Percentiles rank a stretch among this genome's conserved stretches.
Evolutionary conservation across 2,329 filamentous ascomycete species (phyloP).

Genomic region (Aaosphaeria pasadenensis): DNA sequence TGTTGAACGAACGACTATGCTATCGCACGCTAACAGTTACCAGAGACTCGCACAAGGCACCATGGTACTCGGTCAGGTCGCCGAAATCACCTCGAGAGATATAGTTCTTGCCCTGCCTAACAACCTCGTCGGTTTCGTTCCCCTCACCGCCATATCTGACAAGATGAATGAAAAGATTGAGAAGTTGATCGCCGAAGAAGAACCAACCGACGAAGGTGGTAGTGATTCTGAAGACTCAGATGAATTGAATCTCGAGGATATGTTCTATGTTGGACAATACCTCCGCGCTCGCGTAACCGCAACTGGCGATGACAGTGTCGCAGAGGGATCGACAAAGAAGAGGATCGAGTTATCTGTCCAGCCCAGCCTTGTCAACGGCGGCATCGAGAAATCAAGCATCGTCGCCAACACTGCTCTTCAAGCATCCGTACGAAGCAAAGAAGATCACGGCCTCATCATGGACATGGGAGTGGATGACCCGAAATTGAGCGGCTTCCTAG

Average conservation of each 20-base stretch:
- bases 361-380: constrained; percentile 74
- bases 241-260: constrained; percentile 67
- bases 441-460: constrained; percentile 95
- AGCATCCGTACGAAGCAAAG: constrained; percentile 84
- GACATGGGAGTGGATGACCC: constrained; percentile 73
- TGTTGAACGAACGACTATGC: neutral
- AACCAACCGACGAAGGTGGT: constrained; percentile 55
- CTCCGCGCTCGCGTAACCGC: constrained; percentile 79
- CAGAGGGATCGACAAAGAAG: constrained; percentile 57
- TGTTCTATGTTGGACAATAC: constrained; percentile 85
- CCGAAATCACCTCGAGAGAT: constrained; percentile 74
- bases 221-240: constrained; percentile 52
- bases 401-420: constrained; percentile 77
- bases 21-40: constrained; percentile 11
- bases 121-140: constrained; percentile 84
- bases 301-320: constrained; percentile 63
- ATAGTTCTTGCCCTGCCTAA: constrained; percentile 84
- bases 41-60: constrained; percentile 83
- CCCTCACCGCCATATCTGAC: constrained; percentile 88
- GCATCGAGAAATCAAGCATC: constrained; percentile 69
- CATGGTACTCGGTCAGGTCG: constrained; percentile 82
- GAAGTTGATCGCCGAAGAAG: constrained; percentile 59
- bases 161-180: constrained; percentile 74
- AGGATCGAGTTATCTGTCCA: constrained; percentile 85
- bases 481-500: constrained; percentile 76